Base-by-base conservation (phyloP, 2,329 filamentous ascomycete genomes). In the Cladobotryum mycophilum region DNA sequence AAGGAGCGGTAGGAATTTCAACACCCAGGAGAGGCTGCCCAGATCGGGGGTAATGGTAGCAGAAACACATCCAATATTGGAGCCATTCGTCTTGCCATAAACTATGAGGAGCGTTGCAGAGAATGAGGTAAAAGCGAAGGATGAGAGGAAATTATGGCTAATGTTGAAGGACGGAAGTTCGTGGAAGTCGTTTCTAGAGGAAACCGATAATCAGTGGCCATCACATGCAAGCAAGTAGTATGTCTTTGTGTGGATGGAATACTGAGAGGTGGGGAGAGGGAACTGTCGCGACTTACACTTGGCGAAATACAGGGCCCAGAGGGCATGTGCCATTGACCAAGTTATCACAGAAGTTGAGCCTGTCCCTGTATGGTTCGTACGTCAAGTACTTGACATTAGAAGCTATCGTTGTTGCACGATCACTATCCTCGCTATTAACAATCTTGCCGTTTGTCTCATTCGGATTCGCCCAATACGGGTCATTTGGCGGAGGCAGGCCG, bases 81-180 rank as follows among this genome's bases (percentile, higher is more conserved):
- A 82, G 14, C 73, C 78, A 2, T 65, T 70, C 0, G 63, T 54
- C 64, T 95, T 85, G 56, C 90, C 91, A 48, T 90, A 87, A 53
- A 86, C 80, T 51, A 97, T 78, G 50, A 81, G 70, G 45, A 96
- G 76, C 0, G 82, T 89, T 8, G 88, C 76, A 6, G 83, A 78
- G 56, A 97, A 83, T 1, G 91, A 92, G 2, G 88, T 79, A 64
- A 99, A 96, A 4, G 88, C 80, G 66, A 96, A 99, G 0, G 82
- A 81, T n/a, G 89, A 89, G 56, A 77, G 75, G 66, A 97, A 86
- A 55, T 89, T 77, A 66, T 90, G 82, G 30, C 78, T 76, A 33
- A 96, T 70, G 48, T 81, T 84, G 64, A 96, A 85, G 1, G 86
- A 85, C 3, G 86, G 88, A 37, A 95, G 73, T 9, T 65, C 65